These are phyloP conservation scores for Nephelium lappaceum DNA, from an alignment of 345 rosid species.

Conservation along the genomic window DNA sequence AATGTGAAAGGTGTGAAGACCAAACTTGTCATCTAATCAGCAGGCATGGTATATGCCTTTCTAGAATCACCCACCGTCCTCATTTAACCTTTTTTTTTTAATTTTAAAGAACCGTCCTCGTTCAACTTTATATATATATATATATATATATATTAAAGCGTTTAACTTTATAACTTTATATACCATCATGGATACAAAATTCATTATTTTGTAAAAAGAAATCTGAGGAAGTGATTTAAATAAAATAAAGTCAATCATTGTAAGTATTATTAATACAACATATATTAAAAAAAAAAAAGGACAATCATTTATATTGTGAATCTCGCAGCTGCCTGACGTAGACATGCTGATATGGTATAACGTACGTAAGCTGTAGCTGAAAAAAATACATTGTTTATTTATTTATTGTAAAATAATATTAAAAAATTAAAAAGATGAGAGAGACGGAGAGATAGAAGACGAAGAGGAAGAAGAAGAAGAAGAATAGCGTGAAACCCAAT, in stretches of 20 bases:
- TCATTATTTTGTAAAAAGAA: not conserved
- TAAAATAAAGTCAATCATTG: not conserved
- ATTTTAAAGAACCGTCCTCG: too few species aligned
- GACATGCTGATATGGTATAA: not conserved
- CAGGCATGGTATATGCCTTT: too few species aligned
- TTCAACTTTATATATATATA: too few species aligned
- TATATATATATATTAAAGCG: too few species aligned
- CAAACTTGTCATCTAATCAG: too few species aligned
- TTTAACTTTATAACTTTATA: too few species aligned
- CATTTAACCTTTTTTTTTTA: too few species aligned
- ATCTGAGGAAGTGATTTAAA: not conserved
- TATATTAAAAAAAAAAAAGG: too few species aligned
- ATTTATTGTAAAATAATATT: not conserved
- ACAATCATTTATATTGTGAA: not conserved
- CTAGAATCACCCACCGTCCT: too few species aligned
- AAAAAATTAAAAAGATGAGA: not conserved
- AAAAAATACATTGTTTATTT: constrained; percentile 20
- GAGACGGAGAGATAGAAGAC: too few species aligned
- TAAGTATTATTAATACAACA: not conserved
- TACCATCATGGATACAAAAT: too few species aligned
- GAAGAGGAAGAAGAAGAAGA: not conserved
- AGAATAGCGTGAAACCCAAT: not conserved
- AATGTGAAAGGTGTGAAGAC: too few species aligned
- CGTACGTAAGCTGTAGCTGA: not conserved
- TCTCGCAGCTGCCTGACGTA: not conserved